Base-by-base conservation (phyloP, 164 flowering plant genomes). In the Liquidambar formosana region DNA sequence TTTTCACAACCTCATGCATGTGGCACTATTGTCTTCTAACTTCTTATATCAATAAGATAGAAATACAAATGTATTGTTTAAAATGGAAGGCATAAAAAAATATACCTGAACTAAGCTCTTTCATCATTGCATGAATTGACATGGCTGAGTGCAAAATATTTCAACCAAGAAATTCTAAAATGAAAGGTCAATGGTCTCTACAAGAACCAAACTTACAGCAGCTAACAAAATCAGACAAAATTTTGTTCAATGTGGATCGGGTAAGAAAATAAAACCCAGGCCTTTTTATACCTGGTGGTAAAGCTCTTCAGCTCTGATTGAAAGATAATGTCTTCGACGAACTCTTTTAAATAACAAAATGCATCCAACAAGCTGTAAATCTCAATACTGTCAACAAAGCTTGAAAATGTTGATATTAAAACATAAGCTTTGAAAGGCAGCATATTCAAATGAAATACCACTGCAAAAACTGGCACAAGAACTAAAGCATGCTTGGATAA, bases 221-320 rank as follows among this genome's bases (percentile, higher is more conserved):
- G 41, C 4, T 33, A 33, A 33, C 2, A 33, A 33, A 33, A 33
- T 2, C 6, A 33, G 41, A 33, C 6, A 33, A 2, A 33, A 33
- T 33, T 2, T 33, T 33, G 3, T 16, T 22, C 10, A 19, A 61
- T 11, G 23, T 16, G 19, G 21, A 60, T 5, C 8, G 28, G 21
- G 3, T n/a, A 60, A 48, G 3, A 10, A 22, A 18, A 10, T 26
- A 12, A 43, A 57, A 47, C 21, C 72, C 10, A 54, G 16, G 46
- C 10, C 19, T 27, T n/a, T 45, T 25, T 54, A 22, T 79, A 93
- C 97, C 96, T 93, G 90, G 52, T 77, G 67, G 70, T 95, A 95
- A 64, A 95, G 86, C 71, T 91, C 85, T 65, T 93, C 99, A 28
- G 79, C 91, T 84, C 97, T 85, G 22, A 27, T 78, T 25, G 89